Conservation (phyloP, 805 yeast species). For the Metschnikowia aberdeeniae region DNA sequence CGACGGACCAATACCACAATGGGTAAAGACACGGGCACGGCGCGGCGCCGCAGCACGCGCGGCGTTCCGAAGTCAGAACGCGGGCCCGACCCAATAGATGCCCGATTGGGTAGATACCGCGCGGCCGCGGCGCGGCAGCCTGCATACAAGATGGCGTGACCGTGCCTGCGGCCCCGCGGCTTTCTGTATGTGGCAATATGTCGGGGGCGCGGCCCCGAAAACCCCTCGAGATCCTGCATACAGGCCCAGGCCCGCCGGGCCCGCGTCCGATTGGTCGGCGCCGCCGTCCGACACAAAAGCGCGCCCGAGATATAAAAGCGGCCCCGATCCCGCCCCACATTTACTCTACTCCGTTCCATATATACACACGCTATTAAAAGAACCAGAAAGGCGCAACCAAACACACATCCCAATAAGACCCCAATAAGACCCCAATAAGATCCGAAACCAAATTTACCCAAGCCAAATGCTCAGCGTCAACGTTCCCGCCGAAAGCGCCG, state of each 20-base stretch:
- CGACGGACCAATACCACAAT: background rate
- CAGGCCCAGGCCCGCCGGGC: background rate
- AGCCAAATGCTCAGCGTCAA: conserved; percentile 8
- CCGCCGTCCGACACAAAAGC: background rate
- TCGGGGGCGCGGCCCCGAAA: background rate
- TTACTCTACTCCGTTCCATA: background rate
- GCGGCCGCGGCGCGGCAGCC: too few relatives aligned
- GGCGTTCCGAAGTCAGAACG: background rate
- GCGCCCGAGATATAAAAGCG: background rate
- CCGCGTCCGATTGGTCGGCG: conserved; percentile 3
- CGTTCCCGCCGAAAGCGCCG: conserved; percentile 6
- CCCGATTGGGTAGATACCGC: too few relatives aligned
- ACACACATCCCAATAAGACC: too few relatives aligned
- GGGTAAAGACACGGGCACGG: background rate
- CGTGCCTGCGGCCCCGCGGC: too few relatives aligned
- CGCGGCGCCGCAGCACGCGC: background rate
- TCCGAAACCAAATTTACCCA: background rate
- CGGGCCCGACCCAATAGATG: too few relatives aligned
- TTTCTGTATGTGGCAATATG: background rate
- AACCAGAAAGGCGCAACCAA: background rate
- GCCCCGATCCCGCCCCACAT: background rate
- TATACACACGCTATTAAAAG: background rate
- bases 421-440: too few relatives aligned
- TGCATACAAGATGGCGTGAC: too few relatives aligned
- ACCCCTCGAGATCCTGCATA: background rate